Percentiles rank a stretch among this genome's conserved stretches.
These are phyloP conservation scores for Fusarium floridanum DNA, from an alignment of 2,329 filamentous ascomycete genomes.

Conservation along the genomic window DNA sequence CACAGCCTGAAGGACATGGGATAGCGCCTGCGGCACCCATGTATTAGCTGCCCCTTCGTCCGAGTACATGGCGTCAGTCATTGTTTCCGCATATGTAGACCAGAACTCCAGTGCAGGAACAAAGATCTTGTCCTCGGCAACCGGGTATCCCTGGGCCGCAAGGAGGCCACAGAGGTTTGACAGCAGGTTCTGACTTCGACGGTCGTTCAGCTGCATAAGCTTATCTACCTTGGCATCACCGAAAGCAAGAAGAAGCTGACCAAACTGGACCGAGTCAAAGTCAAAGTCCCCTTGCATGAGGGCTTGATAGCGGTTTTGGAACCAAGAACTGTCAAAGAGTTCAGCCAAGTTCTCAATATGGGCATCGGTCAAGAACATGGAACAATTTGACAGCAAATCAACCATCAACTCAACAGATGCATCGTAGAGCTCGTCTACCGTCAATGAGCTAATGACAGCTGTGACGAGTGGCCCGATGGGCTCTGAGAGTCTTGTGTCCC, in stretches of 20 bases:
- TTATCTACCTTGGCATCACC: conserved; percentile 74
- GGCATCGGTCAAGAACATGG: conserved; percentile 69
- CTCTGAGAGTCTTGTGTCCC: conserved; percentile 68
- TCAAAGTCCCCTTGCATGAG: conserved; percentile 72
- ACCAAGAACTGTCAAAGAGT: conserved; percentile 73
- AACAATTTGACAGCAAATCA: conserved; percentile 75
- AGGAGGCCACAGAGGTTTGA: conserved; percentile 74
- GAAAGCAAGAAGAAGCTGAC: conserved; percentile 75
- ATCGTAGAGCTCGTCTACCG: conserved; percentile 69
- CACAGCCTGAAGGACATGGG: conserved; percentile 72
- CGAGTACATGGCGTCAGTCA: conserved; percentile 69
- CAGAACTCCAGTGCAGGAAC: conserved; percentile 84
- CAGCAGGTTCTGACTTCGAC: conserved; percentile 67
- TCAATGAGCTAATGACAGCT: conserved; percentile 71
- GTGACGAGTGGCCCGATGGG: conserved; percentile 71
- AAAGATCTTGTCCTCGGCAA: conserved; percentile 81
- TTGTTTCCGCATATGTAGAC: conserved; percentile 79
- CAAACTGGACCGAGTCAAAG: conserved; percentile 74
- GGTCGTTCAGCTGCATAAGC: conserved; percentile 66
- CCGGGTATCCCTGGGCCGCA: conserved; percentile 73
- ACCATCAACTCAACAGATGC: conserved; percentile 73
- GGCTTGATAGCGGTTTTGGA: conserved; percentile 65
- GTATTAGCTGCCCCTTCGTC: conserved; percentile 59
- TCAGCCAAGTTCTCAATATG: conserved; percentile 70
- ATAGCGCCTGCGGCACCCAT: conserved; percentile 71